Evolutionary conservation across 805 yeast species (phyloP), one percentile per base, ranked within the genome.

Genomic region (Barnettozyma siamensis): DNA sequence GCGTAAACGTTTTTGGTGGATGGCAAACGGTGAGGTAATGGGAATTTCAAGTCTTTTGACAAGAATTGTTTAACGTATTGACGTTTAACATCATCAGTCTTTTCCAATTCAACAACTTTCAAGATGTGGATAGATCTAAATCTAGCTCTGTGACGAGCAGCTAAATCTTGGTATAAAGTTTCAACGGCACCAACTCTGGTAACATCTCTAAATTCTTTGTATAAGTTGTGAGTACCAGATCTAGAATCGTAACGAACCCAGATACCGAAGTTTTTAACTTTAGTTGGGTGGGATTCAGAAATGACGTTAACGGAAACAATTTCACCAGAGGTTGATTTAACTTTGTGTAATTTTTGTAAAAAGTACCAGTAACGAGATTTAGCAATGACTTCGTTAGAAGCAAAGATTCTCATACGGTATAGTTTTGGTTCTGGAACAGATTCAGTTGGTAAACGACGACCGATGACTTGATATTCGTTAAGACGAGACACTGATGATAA

Each of bases 291-390:
- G 69, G 88, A 76, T 80, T 93, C 99, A 68, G 83, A 67, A 70
- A 93, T 86, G 67, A 74, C 73, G 82, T 88, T 88, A 65, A 93
- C 80, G 54, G 96, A 76, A 64, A 93, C 96, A 67, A 93, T 78
- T 80, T 93, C 99, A 85, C 99, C 99, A 67, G 96, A 88, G 64
- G 99, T 93, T 81, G 87, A 88, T 93, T 93, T 93, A 70, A 93
- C 96, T 82, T 94, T 91, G 87, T 91, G 95, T 73, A 93, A 83
- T 76, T 88, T 89, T 76, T 91, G 95, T 78, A 93, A 84, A 82
- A 93, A 93, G 82, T 93, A 93, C 99, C 99, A 93, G 96, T 88
- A 93, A 80, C 99, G 91, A 66, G 99, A 93, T 83, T 93, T 93
- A 70, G 99, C 99, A 72, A 93, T 94, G 72, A 93, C 98, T 63